Evolutionary conservation across 1,139 yeast genomes (phyloP).

Genomic region (Cylindricascospora bacillispora): DNA sequence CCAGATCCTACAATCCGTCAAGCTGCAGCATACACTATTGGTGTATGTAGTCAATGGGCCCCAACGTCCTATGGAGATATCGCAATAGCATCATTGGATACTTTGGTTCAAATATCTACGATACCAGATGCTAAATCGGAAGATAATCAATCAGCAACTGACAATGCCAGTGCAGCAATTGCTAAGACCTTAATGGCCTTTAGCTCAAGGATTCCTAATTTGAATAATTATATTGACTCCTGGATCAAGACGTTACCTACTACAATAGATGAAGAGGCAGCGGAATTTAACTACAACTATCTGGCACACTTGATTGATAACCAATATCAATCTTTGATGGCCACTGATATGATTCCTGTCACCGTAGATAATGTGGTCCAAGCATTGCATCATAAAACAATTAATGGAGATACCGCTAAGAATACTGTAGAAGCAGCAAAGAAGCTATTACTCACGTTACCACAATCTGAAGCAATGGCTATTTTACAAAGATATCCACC

Average conservation of each 20-base stretch:
- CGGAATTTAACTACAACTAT: conserved; percentile 74
- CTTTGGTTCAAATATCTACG: conserved; percentile 59
- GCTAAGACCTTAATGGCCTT: conserved; percentile 62
- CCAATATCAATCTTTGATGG: conserved; percentile 46
- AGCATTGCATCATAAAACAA: conserved; percentile 57
- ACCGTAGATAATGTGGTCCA: conserved; percentile 65
- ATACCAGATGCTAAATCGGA: conserved; percentile 82
- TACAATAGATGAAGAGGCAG: conserved; percentile 76
- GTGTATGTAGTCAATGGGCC: conserved; percentile 74
- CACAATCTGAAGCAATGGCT: conserved; percentile 53
- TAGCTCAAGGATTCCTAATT: conserved; percentile 45
- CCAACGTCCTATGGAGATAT: conserved; percentile 52
- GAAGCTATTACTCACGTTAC: conserved; percentile 30
- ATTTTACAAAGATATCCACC: conserved; percentile 51
- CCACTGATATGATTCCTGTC: conserved; percentile 42
- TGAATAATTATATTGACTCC: conserved; percentile 49
- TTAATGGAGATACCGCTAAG: conserved; percentile 60
- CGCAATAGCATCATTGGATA: conserved; percentile 56
- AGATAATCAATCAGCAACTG: conserved; percentile 79
- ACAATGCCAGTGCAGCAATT: conserved; percentile 69
- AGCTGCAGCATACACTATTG: conserved; percentile 75
- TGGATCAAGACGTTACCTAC: conserved; percentile 83
- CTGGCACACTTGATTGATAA: conserved; percentile 61
- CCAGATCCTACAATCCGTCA: conserved; percentile 73
- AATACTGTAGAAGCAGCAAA: conserved; percentile 50